Percentiles rank a stretch among this genome's conserved stretches.
Conservation (phyloP, 1,284 basidiomycete species). For the Xerocomus nothofagi region DNA sequence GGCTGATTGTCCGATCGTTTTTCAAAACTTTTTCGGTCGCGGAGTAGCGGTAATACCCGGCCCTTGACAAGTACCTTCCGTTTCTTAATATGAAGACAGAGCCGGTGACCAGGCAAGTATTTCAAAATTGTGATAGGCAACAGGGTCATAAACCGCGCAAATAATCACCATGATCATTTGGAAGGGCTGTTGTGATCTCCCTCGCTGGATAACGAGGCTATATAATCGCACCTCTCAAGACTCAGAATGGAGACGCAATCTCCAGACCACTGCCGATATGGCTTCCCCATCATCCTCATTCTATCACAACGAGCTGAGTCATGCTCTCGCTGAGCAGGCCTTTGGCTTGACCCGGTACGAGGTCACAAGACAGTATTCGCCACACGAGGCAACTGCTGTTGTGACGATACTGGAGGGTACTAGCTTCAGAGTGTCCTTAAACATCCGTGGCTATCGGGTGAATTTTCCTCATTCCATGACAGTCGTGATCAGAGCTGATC, state of each 20-base stretch:
- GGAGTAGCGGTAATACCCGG: conserved; percentile 25
- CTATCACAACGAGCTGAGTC: conserved; percentile 51
- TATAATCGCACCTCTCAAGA: conserved; percentile 29
- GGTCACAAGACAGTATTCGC: conserved; percentile 36
- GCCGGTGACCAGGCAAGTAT: conserved; percentile 4
- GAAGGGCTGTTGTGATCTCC: conserved; percentile 22
- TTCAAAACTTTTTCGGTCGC: conserved; percentile 8
- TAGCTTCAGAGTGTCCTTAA: conserved; percentile 47
- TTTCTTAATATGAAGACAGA: conserved; percentile 17
- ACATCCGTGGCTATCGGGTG: conserved; percentile 54
- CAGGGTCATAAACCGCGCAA: conserved; percentile 30
- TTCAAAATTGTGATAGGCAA: conserved; percentile 25
- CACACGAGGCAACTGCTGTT: conserved; percentile 50
- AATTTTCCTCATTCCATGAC: conserved; percentile 9
- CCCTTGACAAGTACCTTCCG: conserved; percentile 4
- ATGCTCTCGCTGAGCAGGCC: conserved; percentile 56
- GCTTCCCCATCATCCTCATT: conserved; percentile 37
- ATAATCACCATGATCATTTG: conserved; percentile 23
- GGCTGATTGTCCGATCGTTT: conserved; percentile 15
- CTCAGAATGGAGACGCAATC: conserved; percentile 19
- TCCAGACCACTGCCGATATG: conserved; percentile 19
- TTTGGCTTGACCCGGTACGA: conserved; percentile 55
- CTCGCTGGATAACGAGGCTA: conserved; percentile 32
- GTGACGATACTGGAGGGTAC: conserved; percentile 58
- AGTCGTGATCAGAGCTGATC: conserved; percentile 11